Conservation (phyloP, 2,329 filamentous ascomycete genomes). For the Talaromyces verruculosus region DNA sequence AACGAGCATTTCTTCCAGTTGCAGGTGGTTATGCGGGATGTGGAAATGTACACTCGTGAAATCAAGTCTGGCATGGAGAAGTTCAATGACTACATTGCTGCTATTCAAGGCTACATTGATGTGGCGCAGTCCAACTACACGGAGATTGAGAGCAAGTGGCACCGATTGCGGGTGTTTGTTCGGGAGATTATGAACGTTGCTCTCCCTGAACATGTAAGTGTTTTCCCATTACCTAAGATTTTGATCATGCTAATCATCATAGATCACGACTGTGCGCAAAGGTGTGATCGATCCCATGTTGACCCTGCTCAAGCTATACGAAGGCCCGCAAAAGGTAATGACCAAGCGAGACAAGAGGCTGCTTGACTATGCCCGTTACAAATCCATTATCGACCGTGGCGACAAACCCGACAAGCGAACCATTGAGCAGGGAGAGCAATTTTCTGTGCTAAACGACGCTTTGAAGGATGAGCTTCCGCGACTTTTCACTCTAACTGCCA, state of each 20-base stretch:
- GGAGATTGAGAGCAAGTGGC: conserved; percentile 92
- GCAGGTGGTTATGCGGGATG: conserved; percentile 87
- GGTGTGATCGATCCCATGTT: conserved; percentile 84
- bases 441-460: conserved; percentile 86
- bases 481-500: conserved; percentile 77
- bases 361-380: conserved; percentile 79
- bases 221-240: not conserved
- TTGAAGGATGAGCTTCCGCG: conserved; percentile 88
- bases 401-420: conserved; percentile 88
- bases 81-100: conserved; percentile 75
- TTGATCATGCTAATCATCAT: conserved; percentile 3
- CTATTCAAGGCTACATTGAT: conserved; percentile 79
- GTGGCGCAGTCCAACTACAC: conserved; percentile 68
- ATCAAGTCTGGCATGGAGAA: conserved; percentile 76
- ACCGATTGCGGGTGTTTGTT: conserved; percentile 82
- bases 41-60: conserved; percentile 88
- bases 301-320: conserved; percentile 73
- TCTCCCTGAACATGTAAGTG: conserved; percentile 72
- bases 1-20: conserved; percentile 88
- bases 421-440: conserved; percentile 80
- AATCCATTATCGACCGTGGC: conserved; percentile 72
- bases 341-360: conserved; percentile 93
- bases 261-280: conserved; percentile 68
- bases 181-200: conserved; percentile 81
- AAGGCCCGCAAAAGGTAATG: conserved; percentile 83